phyloP scores from a whole-genome alignment of 257 asterid species.

The Solanum piurae region DNA sequence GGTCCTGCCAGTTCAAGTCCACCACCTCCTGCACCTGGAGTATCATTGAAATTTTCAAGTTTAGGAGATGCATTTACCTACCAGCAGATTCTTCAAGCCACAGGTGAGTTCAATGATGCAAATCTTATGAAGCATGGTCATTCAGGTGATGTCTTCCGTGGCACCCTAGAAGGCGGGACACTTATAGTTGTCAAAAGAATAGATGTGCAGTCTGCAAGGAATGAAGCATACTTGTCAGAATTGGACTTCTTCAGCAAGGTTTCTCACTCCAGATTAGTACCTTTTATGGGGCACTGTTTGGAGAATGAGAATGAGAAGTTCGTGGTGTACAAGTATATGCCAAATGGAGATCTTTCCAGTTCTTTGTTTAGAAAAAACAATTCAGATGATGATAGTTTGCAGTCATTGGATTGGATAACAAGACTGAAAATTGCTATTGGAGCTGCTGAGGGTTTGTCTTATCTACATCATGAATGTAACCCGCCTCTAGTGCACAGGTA shows the following conservation, averaged over 20 bases:
- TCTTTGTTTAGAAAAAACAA: conserved; percentile 65
- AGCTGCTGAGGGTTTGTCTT: conserved; percentile 79
- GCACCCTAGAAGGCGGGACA: conserved; percentile 67
- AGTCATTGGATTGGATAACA: conserved; percentile 96
- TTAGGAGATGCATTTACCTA: conserved; percentile 68
- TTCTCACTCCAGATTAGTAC: conserved; percentile 73
- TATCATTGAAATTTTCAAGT: conserved; percentile 39
- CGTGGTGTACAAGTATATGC: conserved; percentile 77
- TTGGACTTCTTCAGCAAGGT: conserved; percentile 59
- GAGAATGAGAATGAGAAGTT: conserved; percentile 79
- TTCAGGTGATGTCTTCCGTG: conserved; percentile 72
- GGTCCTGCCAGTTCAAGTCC: conserved; percentile 48
- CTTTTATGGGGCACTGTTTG: conserved; percentile 83
- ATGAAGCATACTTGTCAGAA: conserved; percentile 52
- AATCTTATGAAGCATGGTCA: conserved; percentile 71
- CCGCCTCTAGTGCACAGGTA: conserved; percentile 98
- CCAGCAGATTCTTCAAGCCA: conserved; percentile 75
- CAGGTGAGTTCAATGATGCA: conserved; percentile 43
- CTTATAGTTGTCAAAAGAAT: conserved; percentile 63
- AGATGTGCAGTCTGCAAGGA: conserved; percentile 41
- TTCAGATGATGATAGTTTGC: conserved; percentile 45
- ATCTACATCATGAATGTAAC: conserved; percentile 82
- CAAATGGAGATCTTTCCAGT: conserved; percentile 71
- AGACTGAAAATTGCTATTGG: conserved; percentile 89
- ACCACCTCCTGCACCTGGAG: conserved; percentile 29